phyloP scores from a whole-genome alignment of 2,329 filamentous ascomycete genomes.

The Ascochyta clinopodiicola region DNA sequence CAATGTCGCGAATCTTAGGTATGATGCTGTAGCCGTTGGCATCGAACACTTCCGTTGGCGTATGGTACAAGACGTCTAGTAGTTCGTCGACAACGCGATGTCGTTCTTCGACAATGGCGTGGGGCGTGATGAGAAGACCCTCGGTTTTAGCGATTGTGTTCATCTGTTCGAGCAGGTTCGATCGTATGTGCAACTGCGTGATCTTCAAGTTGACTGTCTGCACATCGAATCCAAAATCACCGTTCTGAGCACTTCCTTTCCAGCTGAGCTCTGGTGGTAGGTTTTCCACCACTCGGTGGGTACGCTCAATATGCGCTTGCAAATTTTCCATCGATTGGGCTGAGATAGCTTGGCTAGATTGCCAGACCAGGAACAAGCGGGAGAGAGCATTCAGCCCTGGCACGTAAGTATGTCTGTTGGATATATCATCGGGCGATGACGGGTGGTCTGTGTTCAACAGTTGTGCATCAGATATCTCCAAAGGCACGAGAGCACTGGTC shows the following conservation, averaged over 20 bases:
- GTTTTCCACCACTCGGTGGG: constrained; percentile 16
- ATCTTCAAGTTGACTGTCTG: constrained; percentile 32
- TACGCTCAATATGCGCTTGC: constrained; percentile 22
- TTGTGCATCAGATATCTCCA: constrained; percentile 21
- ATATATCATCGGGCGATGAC: neutral
- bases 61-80: constrained; percentile 24
- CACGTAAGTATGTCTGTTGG: constrained; percentile 16
- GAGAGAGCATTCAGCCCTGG: constrained; percentile 28
- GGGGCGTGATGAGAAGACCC: constrained; percentile 20
- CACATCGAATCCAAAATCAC: constrained; percentile 27
- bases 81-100: constrained; percentile 27
- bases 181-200: constrained; percentile 30
- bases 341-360: constrained; percentile 25
- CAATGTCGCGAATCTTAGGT: constrained; percentile 30
- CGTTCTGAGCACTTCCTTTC: constrained; percentile 4
- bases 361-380: constrained; percentile 27
- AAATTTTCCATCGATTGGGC: constrained; percentile 23
- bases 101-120: constrained; percentile 25
- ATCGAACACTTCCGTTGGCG: constrained; percentile 29
- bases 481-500: constrained; percentile 16
- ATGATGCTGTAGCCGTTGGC: constrained; percentile 32
- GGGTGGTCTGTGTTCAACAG: constrained; percentile 9
- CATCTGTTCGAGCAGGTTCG: constrained; percentile 31
- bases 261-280: constrained; percentile 25
- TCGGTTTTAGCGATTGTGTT: constrained; percentile 21